These are phyloP conservation scores for Noccaea caerulescens DNA, from an alignment of 345 rosid genomes.

Conservation along the genomic window DNA sequence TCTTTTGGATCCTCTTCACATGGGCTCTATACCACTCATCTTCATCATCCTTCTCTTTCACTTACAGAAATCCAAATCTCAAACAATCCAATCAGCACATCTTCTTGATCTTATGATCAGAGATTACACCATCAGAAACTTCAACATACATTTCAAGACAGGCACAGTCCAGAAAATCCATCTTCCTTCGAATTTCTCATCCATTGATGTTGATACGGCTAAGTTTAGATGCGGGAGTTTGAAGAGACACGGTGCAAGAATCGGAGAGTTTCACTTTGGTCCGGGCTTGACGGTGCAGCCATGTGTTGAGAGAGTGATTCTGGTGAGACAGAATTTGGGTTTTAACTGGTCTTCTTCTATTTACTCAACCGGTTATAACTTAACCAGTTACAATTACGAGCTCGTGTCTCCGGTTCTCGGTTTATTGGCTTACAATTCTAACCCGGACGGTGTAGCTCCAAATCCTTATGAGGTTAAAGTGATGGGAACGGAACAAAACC, in stretches of 20 bases:
- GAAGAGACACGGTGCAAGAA: constrained; percentile 42
- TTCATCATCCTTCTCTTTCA: constrained; percentile 35
- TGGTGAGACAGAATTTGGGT: constrained; percentile 46
- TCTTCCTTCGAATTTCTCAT: constrained; percentile 81
- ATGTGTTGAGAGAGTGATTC: constrained; percentile 45
- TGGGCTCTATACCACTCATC: constrained; percentile 41
- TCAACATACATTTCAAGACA: constrained; percentile 56
- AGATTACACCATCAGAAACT: constrained; percentile 80
- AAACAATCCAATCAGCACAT: constrained; percentile 60
- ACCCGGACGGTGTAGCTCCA: constrained; percentile 45
- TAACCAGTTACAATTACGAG: constrained; percentile 34
- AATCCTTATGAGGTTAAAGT: constrained; percentile 44
- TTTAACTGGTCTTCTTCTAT: constrained; percentile 45
- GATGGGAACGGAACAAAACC: constrained; percentile 32
- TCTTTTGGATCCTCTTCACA: constrained; percentile 35
- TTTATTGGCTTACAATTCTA: constrained; percentile 47
- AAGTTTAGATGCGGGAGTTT: constrained; percentile 49
- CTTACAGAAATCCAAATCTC: constrained; percentile 45
- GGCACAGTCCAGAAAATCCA: constrained; percentile 62
- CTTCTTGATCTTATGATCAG: constrained; percentile 81
- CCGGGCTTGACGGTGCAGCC: constrained; percentile 42
- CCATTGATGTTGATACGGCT: constrained; percentile 53
- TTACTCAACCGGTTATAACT: constrained; percentile 43
- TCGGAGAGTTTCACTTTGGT: constrained; percentile 44
- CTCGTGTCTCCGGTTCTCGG: constrained; percentile 46